A percentile compares a stretch with the other conserved stretches of the same genome.
phyloP scores from a whole-genome alignment of 176 grass and related monocot species.

The Eleusine indica region DNA sequence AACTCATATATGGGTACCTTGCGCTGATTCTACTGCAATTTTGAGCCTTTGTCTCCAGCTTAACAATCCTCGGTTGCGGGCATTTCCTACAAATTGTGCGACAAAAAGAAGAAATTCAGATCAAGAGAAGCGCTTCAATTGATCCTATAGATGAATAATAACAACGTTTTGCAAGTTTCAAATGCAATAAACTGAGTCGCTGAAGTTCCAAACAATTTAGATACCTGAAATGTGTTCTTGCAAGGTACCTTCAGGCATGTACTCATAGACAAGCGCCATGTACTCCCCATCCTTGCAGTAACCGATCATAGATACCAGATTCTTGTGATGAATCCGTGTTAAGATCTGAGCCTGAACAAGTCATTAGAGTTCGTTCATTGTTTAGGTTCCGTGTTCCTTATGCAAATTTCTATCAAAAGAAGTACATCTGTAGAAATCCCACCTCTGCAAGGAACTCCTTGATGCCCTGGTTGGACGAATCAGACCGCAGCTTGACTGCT shows the following conservation, averaged over 20 bases:
- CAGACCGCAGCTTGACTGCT: conserved; percentile 53
- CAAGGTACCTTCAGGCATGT: conserved; percentile 66
- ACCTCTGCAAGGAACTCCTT: conserved; percentile 66
- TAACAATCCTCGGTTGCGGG: not conserved
- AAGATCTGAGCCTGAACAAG: conserved; percentile 53
- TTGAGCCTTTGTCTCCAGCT: conserved; percentile 51
- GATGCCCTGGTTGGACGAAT: conserved; percentile 47
- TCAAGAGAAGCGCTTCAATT: not conserved
- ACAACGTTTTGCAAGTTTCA: not conserved
- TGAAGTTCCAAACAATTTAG: not conserved
- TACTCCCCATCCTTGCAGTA: conserved; percentile 61
- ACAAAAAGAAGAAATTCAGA: not conserved
- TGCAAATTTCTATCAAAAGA: not conserved
- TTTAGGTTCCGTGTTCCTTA: not conserved
- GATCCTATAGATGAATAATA: not conserved
- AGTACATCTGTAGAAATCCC: not conserved
- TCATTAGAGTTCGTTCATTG: not conserved
- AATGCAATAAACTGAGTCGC: not conserved
- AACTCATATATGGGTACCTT: conserved; percentile 31
- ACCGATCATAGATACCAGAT: conserved; percentile 61
- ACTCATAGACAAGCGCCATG: conserved; percentile 65
- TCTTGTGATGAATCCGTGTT: conserved; percentile 64
- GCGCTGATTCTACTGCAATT: conserved; percentile 53
- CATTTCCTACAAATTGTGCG: conserved; percentile 32
- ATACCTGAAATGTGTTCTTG: conserved; percentile 32